These are phyloP conservation scores for Alternaria arborescens DNA, from an alignment of 2,329 filamentous ascomycete species.

Conservation along the genomic window DNA sequence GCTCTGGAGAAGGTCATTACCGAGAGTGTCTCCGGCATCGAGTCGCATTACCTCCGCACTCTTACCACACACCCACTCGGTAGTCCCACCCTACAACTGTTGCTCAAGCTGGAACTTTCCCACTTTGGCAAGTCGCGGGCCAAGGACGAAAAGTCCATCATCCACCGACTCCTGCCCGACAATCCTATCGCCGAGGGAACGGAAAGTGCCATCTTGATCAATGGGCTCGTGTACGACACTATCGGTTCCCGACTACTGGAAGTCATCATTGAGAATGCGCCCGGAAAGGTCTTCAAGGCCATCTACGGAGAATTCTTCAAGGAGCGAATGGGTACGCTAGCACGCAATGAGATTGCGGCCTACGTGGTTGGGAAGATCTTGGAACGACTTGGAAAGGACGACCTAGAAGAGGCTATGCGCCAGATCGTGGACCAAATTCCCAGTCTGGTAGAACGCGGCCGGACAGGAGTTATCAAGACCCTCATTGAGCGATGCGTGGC, in stretches of 20 bases:
- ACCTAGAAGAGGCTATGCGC: conserved; percentile 76
- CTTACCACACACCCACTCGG: conserved; percentile 89
- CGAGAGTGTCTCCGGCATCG: conserved; percentile 77
- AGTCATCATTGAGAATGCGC: conserved; percentile 79
- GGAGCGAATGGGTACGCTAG: conserved; percentile 78
- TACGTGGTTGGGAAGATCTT: conserved; percentile 87
- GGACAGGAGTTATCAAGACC: conserved; percentile 80
- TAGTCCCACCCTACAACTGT: conserved; percentile 89
- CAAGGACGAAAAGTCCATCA: conserved; percentile 72
- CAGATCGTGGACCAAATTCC: conserved; percentile 77
- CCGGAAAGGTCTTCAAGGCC: conserved; percentile 89
- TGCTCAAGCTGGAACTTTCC: conserved; percentile 85
- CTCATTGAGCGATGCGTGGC: conserved; percentile 83
- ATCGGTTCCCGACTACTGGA: conserved; percentile 92
- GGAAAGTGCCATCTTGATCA: conserved; percentile 81
- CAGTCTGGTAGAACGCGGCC: conserved; percentile 75
- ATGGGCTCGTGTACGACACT: conserved; percentile 85
- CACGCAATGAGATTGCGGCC: conserved; percentile 88
- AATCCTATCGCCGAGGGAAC: conserved; percentile 76
- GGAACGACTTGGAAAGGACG: conserved; percentile 84
- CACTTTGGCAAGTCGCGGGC: conserved; percentile 73
- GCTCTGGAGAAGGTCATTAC: conserved; percentile 83
- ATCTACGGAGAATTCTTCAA: conserved; percentile 83
- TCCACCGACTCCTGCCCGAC: conserved; percentile 81
- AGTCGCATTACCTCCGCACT: conserved; percentile 80